phyloP scores from a whole-genome alignment of 1,284 basidiomycete genomes.

The Sporisorium exsertum region DNA sequence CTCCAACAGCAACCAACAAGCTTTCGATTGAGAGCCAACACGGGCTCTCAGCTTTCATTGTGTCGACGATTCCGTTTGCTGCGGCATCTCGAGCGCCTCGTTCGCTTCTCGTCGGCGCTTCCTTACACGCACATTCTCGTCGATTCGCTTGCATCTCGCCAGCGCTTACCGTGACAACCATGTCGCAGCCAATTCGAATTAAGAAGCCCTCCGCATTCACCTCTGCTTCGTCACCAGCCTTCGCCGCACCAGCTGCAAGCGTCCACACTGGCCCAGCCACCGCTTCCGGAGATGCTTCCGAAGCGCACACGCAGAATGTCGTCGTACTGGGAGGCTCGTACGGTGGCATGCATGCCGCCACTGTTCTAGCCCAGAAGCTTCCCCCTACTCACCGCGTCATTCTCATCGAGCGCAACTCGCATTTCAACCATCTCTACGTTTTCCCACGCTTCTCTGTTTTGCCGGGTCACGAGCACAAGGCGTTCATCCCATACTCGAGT shows the following conservation, averaged over 20 bases:
- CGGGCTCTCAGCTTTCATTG: conserved; percentile 3
- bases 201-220: conserved; percentile 19
- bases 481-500: conserved; percentile 73
- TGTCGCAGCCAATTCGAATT: conserved; percentile 38
- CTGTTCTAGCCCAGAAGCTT: conserved; percentile 69
- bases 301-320: conserved; percentile 63
- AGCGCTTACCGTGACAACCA: not conserved
- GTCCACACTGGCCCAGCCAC: conserved; percentile 9
- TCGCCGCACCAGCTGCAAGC: conserved; percentile 17
- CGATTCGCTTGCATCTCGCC: not conserved
- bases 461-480: conserved; percentile 79
- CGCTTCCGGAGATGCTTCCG: conserved; percentile 21
- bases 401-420: conserved; percentile 72
- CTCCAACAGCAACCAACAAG: not conserved
- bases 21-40: not conserved
- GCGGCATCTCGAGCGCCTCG: conserved; percentile 15
- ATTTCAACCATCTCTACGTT: conserved; percentile 72
- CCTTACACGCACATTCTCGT: not conserved
- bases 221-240: conserved; percentile 8
- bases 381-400: conserved; percentile 70
- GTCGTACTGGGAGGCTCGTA: conserved; percentile 69
- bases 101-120: conserved; percentile 6
- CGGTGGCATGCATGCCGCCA: conserved; percentile 69
- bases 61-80: conserved; percentile 4
- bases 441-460: conserved; percentile 77